phyloP scores from a whole-genome alignment of 441 rosid species.

The Lepidium campestre region DNA sequence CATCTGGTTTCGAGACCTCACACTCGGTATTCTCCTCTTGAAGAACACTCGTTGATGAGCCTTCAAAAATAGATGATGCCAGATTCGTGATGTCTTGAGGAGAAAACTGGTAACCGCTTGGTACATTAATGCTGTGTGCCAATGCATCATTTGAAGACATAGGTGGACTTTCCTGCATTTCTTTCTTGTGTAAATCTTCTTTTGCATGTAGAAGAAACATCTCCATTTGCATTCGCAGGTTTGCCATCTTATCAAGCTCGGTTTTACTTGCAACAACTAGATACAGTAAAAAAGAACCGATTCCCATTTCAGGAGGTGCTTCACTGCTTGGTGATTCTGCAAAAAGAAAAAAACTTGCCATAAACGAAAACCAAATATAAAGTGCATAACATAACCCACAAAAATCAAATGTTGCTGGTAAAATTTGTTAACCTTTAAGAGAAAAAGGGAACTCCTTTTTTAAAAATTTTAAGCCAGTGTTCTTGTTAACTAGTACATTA shows the following conservation, averaged over 20 bases:
- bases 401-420: no score
- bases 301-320: conserved; percentile 44
- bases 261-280: conserved; percentile 55
- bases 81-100: conserved; percentile 27
- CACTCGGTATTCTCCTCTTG: conserved; percentile 33
- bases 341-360: background rate
- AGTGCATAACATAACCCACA: background rate
- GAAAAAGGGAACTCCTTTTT: no score
- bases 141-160: conserved; percentile 2
- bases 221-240: conserved; percentile 59
- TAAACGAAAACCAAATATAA: background rate
- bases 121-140: background rate
- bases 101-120: conserved; percentile 29
- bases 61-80: conserved; percentile 22
- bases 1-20: conserved; percentile 37
- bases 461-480: no score
- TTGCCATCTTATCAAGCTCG: conserved; percentile 61
- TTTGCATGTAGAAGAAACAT: conserved; percentile 40
- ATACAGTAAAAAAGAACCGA: conserved; percentile 53
- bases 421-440: no score
- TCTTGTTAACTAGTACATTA: background rate
- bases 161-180: background rate
- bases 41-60: conserved; percentile 26
- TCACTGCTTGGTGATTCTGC: conserved; percentile 37
- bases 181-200: conserved; percentile 28